phyloP scores from a whole-genome alignment of 345 rosid genomes.

The Arabidopsis suecica region DNA sequence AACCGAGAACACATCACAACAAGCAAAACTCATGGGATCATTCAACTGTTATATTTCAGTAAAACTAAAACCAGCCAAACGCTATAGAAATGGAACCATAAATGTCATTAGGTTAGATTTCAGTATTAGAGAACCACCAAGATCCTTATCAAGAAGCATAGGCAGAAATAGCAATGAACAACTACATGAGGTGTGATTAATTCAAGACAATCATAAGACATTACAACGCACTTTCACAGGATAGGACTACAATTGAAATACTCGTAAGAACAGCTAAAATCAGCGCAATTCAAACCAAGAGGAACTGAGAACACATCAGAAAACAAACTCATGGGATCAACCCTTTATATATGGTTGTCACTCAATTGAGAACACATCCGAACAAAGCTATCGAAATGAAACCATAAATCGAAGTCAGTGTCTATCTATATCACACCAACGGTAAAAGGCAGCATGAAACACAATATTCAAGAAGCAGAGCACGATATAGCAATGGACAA shows the following conservation, averaged over 20 bases:
- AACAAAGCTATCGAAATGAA: too few species aligned
- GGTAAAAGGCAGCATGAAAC: neutral
- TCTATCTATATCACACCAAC: neutral
- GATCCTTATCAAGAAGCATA: neutral
- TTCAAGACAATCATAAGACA: neutral
- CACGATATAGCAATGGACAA: neutral
- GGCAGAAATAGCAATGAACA: neutral
- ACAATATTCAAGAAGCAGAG: neutral
- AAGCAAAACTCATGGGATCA: constrained; percentile 10
- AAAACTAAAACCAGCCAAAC: neutral
- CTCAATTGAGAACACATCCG: too few species aligned
- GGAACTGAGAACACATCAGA: too few species aligned
- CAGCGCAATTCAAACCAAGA: too few species aligned
- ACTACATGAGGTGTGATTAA: neutral
- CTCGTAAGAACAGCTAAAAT: too few species aligned
- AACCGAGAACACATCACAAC: neutral
- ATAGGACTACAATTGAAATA: too few species aligned
- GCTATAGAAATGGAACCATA: neutral
- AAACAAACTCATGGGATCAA: too few species aligned
- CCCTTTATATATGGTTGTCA: too few species aligned
- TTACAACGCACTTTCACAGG: too few species aligned
- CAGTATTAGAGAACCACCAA: neutral
- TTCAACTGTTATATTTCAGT: neutral
- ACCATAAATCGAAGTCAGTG: too few species aligned
- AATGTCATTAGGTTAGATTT: neutral